phyloP scores from a whole-genome alignment of 805 yeast species.

The Metschnikowia koreensis region DNA sequence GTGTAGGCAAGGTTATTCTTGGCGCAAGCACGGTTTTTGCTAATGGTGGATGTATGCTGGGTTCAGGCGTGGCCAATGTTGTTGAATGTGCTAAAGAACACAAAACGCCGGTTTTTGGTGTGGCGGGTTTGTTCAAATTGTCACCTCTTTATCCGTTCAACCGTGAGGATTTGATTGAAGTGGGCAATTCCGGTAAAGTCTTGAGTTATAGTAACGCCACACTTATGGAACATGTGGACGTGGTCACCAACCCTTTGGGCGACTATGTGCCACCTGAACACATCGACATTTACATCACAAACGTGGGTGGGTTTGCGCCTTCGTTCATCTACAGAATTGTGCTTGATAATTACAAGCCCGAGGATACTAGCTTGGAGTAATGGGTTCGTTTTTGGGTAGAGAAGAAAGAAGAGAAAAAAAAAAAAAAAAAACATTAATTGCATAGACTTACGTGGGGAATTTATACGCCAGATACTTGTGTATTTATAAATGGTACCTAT shows the following conservation, averaged over 20 bases:
- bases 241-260: conserved; percentile 76
- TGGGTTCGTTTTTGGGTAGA: background rate
- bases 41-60: conserved; percentile 90
- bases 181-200: conserved; percentile 91
- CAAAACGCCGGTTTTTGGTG: conserved; percentile 93
- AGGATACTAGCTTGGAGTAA: conserved; percentile 55
- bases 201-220: conserved; percentile 69
- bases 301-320: conserved; percentile 95
- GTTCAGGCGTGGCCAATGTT: conserved; percentile 88
- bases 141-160: conserved; percentile 92
- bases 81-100: conserved; percentile 96
- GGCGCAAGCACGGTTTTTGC: conserved; percentile 93
- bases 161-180: conserved; percentile 78
- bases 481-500: too few species aligned
- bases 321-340: conserved; percentile 94
- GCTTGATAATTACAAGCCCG: conserved; percentile 86
- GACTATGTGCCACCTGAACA: conserved; percentile 94
- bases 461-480: too few species aligned
- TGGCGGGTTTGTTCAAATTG: conserved; percentile 89
- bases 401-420: background rate
- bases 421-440: too few species aligned
- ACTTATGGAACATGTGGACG: conserved; percentile 70
- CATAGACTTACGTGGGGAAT: background rate
- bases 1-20: conserved; percentile 93
- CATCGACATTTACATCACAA: conserved; percentile 90